Conservation (phyloP, 2,329 filamentous ascomycete genomes). For the Pleomassaria siparia region DNA sequence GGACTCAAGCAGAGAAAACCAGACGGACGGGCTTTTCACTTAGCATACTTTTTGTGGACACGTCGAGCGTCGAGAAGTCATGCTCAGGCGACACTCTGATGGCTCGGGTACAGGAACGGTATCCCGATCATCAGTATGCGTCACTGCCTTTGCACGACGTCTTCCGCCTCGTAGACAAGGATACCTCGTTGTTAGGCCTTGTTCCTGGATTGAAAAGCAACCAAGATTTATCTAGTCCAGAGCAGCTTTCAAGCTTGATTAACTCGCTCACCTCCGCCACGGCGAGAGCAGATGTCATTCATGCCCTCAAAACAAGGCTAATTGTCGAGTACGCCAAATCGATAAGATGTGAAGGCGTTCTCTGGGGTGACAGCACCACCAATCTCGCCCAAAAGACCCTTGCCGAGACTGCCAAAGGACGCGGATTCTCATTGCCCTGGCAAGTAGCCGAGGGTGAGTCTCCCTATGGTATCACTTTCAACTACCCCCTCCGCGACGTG, state of each 20-base stretch:
- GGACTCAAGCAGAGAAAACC: conserved; percentile 65
- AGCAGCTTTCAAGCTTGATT: conserved; percentile 56
- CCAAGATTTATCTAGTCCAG: conserved; percentile 9
- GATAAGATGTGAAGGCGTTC: conserved; percentile 65
- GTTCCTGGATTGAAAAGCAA: conserved; percentile 9
- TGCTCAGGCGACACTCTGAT: conserved; percentile 13
- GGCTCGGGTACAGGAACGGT: conserved; percentile 55
- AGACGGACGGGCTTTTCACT: conserved; percentile 69
- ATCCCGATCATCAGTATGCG: conserved; percentile 67
- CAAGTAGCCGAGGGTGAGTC: conserved; percentile 74
- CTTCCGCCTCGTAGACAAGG: conserved; percentile 23
- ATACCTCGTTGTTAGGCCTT: conserved; percentile 24
- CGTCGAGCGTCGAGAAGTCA: conserved; percentile 33
- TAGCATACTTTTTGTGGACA: conserved; percentile 53
- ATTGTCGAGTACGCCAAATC: conserved; percentile 58
- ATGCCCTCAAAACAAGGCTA: conserved; percentile 70
- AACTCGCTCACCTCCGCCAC: conserved; percentile 69
- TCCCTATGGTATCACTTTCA: conserved; percentile 61
- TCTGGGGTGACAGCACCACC: conserved; percentile 87
- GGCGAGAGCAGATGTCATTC: conserved; percentile 71
- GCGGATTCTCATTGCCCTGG: conserved; percentile 82
- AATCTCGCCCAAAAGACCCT: conserved; percentile 83
- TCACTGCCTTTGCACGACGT: conserved; percentile 65
- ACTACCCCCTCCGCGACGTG: conserved; percentile 82
- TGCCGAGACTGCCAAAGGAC: conserved; percentile 85